Conservation (phyloP, 257 asterid genomes). For the Galeopsis tetrahit region DNA sequence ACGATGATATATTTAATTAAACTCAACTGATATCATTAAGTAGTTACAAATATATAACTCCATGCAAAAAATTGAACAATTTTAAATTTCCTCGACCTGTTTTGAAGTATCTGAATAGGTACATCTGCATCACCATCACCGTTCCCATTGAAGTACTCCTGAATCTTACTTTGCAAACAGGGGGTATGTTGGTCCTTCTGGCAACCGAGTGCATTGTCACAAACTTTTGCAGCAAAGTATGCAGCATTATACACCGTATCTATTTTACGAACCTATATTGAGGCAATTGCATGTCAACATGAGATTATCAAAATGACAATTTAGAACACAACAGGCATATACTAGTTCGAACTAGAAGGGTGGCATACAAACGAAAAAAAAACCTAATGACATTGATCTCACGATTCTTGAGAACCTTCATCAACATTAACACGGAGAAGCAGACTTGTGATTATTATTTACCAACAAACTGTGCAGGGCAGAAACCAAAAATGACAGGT, state of each 20-base stretch:
- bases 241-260: slow-evolving; percentile 75
- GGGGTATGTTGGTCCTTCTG: slow-evolving; percentile 63
- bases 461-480: background rate
- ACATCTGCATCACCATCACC: slow-evolving; percentile 48
- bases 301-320: background rate
- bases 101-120: slow-evolving; percentile 53
- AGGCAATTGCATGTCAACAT: slow-evolving; percentile 30
- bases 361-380: background rate
- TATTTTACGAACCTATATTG: slow-evolving; percentile 66
- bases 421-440: slow-evolving; percentile 4
- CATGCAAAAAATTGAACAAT: slow-evolving; percentile 20
- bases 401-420: background rate
- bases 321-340: background rate
- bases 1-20: background rate
- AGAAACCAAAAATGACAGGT: background rate
- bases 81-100: slow-evolving; percentile 53
- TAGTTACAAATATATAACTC: slow-evolving; percentile 8
- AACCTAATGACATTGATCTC: slow-evolving; percentile 7
- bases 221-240: slow-evolving; percentile 59
- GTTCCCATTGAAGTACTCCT: slow-evolving; percentile 65
- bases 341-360: background rate
- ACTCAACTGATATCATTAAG: background rate
- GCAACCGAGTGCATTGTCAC: slow-evolving; percentile 72
- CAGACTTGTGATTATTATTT: background rate
- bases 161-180: slow-evolving; percentile 72